Percentiles rank a stretch among this genome's conserved stretches.
phyloP scores from a whole-genome alignment of 1,284 basidiomycete genomes.

The Bjerkandera adusta region DNA sequence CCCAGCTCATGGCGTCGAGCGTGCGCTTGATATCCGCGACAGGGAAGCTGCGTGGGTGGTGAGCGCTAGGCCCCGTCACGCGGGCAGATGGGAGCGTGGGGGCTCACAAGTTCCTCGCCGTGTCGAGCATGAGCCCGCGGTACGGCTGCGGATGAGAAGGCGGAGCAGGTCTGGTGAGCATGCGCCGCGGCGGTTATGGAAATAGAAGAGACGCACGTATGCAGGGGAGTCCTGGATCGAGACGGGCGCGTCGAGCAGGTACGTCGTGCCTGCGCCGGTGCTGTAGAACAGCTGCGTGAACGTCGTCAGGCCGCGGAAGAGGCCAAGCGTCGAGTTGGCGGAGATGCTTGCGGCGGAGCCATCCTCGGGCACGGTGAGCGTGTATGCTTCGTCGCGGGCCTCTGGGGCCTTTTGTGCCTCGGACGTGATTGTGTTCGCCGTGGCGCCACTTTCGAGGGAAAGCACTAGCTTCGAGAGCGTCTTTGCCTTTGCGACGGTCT shows the following conservation, averaged over 20 bases:
- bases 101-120: slow-evolving; percentile 58
- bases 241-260: slow-evolving; percentile 59
- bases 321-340: slow-evolving; percentile 74
- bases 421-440: slow-evolving; percentile 41
- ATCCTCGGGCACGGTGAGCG: slow-evolving; percentile 57
- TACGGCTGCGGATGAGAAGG: slow-evolving; percentile 57
- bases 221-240: slow-evolving; percentile 62
- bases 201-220: slow-evolving; percentile 42
- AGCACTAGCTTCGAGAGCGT: slow-evolving; percentile 37
- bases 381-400: slow-evolving; percentile 65
- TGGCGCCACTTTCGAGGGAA: slow-evolving; percentile 35
- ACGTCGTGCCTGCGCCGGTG: slow-evolving; percentile 40
- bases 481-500: slow-evolving; percentile 30
- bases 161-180: neutral
- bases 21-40: slow-evolving; percentile 67
- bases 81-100: slow-evolving; percentile 1
- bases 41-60: slow-evolving; percentile 50
- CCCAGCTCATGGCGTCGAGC: slow-evolving; percentile 83
- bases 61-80: neutral
- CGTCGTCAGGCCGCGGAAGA: slow-evolving; percentile 80
- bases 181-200: neutral
- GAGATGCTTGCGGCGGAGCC: slow-evolving; percentile 58
- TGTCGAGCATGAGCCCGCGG: slow-evolving; percentile 85
- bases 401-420: slow-evolving; percentile 57
- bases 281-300: slow-evolving; percentile 80